These are phyloP conservation scores for Penicillium simplicissimum DNA, from an alignment of 495 filamentous ascomycete genomes.

Conservation along the genomic window DNA sequence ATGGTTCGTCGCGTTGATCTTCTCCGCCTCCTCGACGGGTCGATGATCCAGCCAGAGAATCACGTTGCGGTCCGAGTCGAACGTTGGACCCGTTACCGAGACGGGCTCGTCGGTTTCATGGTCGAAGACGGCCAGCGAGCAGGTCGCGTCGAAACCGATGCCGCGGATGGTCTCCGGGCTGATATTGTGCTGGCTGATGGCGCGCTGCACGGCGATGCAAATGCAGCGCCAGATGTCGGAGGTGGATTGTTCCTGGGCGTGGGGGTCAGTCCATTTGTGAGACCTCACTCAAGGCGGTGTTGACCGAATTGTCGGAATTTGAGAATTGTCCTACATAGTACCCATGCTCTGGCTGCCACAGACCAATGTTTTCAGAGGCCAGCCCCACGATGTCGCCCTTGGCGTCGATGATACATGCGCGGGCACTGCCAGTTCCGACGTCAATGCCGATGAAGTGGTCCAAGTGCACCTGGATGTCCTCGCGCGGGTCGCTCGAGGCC, in stretches of 20 bases:
- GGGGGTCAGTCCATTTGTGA: constrained; percentile 21
- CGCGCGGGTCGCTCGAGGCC: constrained; percentile 55
- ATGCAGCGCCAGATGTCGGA: constrained; percentile 94
- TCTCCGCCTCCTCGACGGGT: constrained; percentile 80
- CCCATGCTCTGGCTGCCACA: constrained; percentile 89
- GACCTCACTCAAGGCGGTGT: neutral
- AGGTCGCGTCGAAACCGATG: constrained; percentile 96
- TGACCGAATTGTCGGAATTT: neutral
- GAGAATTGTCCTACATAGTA: constrained; percentile 68
- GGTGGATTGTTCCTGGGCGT: constrained; percentile 90
- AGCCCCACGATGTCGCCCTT: constrained; percentile 91
- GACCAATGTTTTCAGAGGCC: constrained; percentile 84
- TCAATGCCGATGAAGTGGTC: constrained; percentile 89
- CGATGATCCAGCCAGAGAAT: constrained; percentile 93
- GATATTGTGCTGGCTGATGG: constrained; percentile 76
- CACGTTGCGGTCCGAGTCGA: constrained; percentile 83
- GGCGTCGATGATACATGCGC: constrained; percentile 90
- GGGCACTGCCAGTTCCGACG: constrained; percentile 91
- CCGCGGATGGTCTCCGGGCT: constrained; percentile 72
- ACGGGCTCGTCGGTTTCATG: constrained; percentile 87
- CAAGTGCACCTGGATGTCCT: constrained; percentile 54
- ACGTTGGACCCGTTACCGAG: constrained; percentile 83
- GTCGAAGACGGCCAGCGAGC: constrained; percentile 88
- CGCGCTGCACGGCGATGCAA: constrained; percentile 75
- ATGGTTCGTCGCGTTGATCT: constrained; percentile 90